A percentile compares a stretch with the other conserved stretches of the same genome.
These are phyloP conservation scores for Acorus gramineus DNA, from an alignment of 106 monocot genomes.

Conservation along the genomic window DNA sequence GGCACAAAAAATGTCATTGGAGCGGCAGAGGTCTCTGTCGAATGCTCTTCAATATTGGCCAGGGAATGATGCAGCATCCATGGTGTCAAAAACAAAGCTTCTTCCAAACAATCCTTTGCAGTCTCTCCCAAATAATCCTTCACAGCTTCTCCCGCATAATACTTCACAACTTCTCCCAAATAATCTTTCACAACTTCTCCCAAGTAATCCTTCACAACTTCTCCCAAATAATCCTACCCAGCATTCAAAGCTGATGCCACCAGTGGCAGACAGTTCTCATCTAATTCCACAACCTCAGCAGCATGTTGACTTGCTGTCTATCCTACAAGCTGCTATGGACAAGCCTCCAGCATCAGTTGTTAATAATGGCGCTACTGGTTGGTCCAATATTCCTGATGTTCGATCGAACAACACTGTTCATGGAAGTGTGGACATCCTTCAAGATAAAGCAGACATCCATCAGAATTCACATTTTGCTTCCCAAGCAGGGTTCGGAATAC, in stretches of 20 bases:
- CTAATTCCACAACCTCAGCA: constrained; percentile 33
- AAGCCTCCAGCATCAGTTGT: constrained; percentile 23
- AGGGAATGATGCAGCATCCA: constrained; percentile 20
- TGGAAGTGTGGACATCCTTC: constrained; percentile 31
- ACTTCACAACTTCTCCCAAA: constrained; percentile 4
- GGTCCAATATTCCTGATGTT: constrained; percentile 38
- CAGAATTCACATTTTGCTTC: constrained; percentile 29
- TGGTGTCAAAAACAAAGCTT: constrained; percentile 24
- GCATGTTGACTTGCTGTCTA: constrained; percentile 43
- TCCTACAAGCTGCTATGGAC: constrained; percentile 41
- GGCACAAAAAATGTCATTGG: constrained; percentile 49
- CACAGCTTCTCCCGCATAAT: neutral
- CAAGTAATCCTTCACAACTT: constrained; percentile 1
- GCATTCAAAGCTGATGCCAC: constrained; percentile 27
- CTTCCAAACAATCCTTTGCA: no score
- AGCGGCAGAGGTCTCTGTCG: constrained; percentile 33
- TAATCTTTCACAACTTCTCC: constrained; percentile 6
- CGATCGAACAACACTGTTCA: constrained; percentile 20
- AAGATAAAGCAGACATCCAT: constrained; percentile 32
- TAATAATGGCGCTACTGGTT: constrained; percentile 34
- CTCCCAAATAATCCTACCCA: constrained; percentile 19
- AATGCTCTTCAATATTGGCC: constrained; percentile 36
- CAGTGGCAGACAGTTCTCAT: constrained; percentile 20
- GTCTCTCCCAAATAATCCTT: constrained; percentile 12
- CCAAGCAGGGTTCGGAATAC: constrained; percentile 31